Conservation (phyloP, 2,329 filamentous ascomycete species). For the Lithohypha guttulata region DNA sequence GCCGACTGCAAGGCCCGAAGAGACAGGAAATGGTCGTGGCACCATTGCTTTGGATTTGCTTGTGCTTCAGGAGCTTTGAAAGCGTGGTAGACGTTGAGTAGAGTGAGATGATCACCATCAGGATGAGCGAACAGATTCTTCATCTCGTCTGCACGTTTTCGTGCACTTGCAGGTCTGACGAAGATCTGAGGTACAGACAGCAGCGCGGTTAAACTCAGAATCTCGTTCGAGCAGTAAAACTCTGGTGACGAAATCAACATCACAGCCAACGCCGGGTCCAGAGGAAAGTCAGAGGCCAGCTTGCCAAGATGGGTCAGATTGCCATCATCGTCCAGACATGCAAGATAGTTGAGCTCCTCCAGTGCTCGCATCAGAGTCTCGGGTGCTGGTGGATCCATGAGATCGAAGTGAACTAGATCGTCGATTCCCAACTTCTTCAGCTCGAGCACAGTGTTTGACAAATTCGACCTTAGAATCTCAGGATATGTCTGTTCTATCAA, state of each 20-base stretch:
- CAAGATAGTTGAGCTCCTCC: slow-evolving; percentile 94
- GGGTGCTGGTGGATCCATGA: slow-evolving; percentile 96
- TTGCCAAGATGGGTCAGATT: slow-evolving; percentile 78
- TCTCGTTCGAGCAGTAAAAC: slow-evolving; percentile 98
- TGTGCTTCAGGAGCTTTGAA: slow-evolving; percentile 69
- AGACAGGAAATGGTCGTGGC: slow-evolving; percentile 90
- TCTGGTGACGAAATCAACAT: slow-evolving; percentile 97
- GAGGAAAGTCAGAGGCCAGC: slow-evolving; percentile 85
- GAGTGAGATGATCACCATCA: slow-evolving; percentile 89
- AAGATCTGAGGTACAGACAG: slow-evolving; percentile 93
- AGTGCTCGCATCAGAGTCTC: slow-evolving; percentile 97
- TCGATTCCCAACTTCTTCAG: slow-evolving; percentile 90
- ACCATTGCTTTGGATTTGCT: slow-evolving; percentile 78
- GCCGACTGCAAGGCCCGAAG: slow-evolving; percentile 80
- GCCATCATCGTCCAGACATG: slow-evolving; percentile 91
- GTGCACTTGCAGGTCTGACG: slow-evolving; percentile 69
- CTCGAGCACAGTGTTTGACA: slow-evolving; percentile 89
- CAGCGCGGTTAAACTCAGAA: slow-evolving; percentile 85
- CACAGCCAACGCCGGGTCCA: slow-evolving; percentile 87
- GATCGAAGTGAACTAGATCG: slow-evolving; percentile 93
- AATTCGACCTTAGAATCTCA: slow-evolving; percentile 86
- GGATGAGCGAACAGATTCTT: slow-evolving; percentile 85
- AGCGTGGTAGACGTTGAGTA: slow-evolving; percentile 95
- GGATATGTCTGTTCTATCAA: slow-evolving; percentile 95
- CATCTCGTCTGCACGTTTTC: slow-evolving; percentile 94